Conservation (phyloP, 768 basidiomycete species). For the Trametes sanguinea region DNA sequence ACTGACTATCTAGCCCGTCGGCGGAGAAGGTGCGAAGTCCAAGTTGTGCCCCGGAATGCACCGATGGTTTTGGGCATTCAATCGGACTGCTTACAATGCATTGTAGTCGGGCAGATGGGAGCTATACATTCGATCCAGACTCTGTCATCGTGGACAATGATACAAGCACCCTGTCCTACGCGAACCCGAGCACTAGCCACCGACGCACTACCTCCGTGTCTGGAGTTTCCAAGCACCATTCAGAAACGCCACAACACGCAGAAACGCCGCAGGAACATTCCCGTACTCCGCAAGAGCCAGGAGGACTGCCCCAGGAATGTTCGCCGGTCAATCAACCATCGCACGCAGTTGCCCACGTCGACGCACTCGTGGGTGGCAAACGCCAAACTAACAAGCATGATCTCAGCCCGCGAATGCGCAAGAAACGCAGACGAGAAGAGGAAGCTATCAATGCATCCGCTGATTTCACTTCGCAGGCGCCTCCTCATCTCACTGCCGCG, state of each 20-base stretch:
- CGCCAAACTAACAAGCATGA: background rate
- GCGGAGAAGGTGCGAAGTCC: constrained; percentile 7
- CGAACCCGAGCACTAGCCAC: background rate
- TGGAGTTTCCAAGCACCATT: background rate
- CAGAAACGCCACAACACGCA: background rate
- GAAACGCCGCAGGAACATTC: background rate
- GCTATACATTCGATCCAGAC: background rate
- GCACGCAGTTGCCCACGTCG: background rate
- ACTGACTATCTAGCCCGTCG: constrained; percentile 45
- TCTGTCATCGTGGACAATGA: background rate
- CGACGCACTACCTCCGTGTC: background rate
- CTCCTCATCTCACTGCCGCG: background rate
- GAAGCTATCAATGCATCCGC: background rate
- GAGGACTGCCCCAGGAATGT: background rate
- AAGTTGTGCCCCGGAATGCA: background rate
- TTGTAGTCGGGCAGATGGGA: background rate
- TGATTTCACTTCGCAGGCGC: background rate
- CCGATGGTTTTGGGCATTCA: background rate
- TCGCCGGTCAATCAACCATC: background rate
- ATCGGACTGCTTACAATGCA: background rate
- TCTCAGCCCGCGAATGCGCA: background rate
- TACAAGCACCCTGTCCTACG: background rate
- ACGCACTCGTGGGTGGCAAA: background rate
- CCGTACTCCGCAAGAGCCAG: background rate
- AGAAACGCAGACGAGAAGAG: background rate